Base-by-base conservation (phyloP, 805 yeast genomes). In the Myxozyma geophila region DNA sequence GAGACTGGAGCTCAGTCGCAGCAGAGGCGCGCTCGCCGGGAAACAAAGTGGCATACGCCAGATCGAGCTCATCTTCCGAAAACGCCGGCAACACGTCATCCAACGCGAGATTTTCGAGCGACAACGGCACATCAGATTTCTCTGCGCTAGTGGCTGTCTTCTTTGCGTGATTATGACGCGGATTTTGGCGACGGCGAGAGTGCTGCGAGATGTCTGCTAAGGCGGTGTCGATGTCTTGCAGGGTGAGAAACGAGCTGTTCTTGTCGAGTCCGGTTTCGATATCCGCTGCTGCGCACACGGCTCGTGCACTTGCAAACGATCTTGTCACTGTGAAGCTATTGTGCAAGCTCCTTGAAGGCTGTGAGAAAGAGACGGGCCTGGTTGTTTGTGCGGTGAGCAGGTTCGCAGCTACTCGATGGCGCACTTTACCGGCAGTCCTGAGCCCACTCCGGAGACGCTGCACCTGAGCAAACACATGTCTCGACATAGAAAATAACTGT, bases 61-160 rank as follows among this genome's bases (percentile, higher is more conserved):
- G 35, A 33, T 68, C 67, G 5, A 69, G 36, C 15, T 70, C 69
- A 6, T 58, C 60, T 8, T 67, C 71, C 2, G 65, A 21, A 37
- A 62, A 40, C 9, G 57, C 49, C 13, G 48, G 9, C 21, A 19
- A 36, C 36, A 23, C 17, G n/a, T 53, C 35, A 8, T 17, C 36
- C 33, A n/a, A 7, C 15, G 21, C 35, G 4, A 6, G 15, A 7
- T 36, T 23, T 19, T 47, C 51, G 7, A 47, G 17, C 35, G 51
- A 21, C 28, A 28, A 28, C 21, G 21, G 47, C 10, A 2, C 17
- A 15, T 43, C 47, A 19, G 43, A 39, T 39, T 43, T 19, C 7
- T 43, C 47, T 15, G 15, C 47, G 2, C 17, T 43, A n/a, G 4
- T 43, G 21, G 17, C 21, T 17, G 15, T 43, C 2, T 43, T 43